Evolutionary conservation across 2,329 filamentous ascomycete species (phyloP), one percentile per base, ranked within the genome.

Genomic region (Lachnellula arida): DNA sequence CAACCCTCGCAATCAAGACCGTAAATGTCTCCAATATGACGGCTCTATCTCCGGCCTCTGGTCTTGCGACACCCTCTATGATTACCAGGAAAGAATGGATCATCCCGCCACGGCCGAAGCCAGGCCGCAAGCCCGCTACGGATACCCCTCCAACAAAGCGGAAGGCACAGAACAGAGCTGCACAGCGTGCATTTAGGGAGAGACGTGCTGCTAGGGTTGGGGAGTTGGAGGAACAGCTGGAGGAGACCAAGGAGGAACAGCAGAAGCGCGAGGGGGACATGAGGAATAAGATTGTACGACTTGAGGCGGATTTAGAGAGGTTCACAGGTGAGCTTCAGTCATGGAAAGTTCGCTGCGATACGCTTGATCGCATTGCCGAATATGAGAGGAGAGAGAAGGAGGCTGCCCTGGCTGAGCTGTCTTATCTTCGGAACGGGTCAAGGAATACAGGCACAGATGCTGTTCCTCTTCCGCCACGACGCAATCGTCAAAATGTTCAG

Each of bases 91-190:
- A 86, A 72, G 88, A 93, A 82, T 94, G 89, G 89, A 81, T 93
- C 23, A 85, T 94, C 46, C 89, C 89, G 23, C 89, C 89, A 28
- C 81, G 89, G 58, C 89, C 89, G 47, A 93, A 92, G 78, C 93
- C 94, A 22, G 93, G 93, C 49, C 85, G 93, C 65, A 97, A 97
- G 78, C 92, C 93, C 3, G 90, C 91, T 47, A 95, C 90, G 37
- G 92, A 97, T 69, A 95, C 92, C 51, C 91, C 92, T 14, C 89
- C 89, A 1, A 96, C 91, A 44, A 96, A 96, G 76, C 85, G 94
- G 63, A 95, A 97, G 77, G 89, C 90, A 1, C 94, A 97, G 75
- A 97, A 97, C 72, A 83, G 94, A 58, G 89, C 90, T 47, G 93
- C 93, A 3, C 93, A 97, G 75, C 80, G 93, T 56, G 90, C 89